Base-by-base conservation (phyloP, 1,284 basidiomycete genomes). In the Cryptococcus sp. region DNA sequence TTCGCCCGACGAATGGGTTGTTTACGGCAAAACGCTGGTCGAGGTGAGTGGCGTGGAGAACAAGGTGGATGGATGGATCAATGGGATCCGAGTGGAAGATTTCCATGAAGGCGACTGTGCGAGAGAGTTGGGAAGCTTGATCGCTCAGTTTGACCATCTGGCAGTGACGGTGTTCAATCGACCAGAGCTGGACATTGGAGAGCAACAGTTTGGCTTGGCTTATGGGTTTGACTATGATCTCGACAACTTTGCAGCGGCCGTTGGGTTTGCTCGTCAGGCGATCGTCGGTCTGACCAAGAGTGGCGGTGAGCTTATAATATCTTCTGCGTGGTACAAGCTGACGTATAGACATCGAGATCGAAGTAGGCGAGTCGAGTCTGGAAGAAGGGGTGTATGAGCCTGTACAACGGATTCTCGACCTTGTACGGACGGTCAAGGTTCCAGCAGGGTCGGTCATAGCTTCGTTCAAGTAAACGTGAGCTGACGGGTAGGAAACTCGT, bases 71-170 rank as follows among this genome's bases (percentile, higher is more conserved):
- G 83, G 86, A 71, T 94, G 94, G 69, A 82, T 97, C 51, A 85
- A 87, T 45, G 78, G 86, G 26, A 75, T 95, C 12, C 79, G 86
- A 40, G 78, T 82, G 37, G 90, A 97, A 58, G 91, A 91, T 69
- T 90, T 98, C 75, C 80, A 86, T 37, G 93, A 94, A 72, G 80
- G 84, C 71, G 91, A 95, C 59, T 97, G 92, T 71, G 88, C 87
- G 14, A 83, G 79, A 57, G 93, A 97, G 63, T 79, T 97, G 40
- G 77, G 80, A 54, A 90, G 90, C 73, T 82, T 94, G 66, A 82
- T 91, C 53, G 83, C 86, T 0, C 89, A 94, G 64, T 90, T 93
- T 59, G 87, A 92, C 53, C 91, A 95, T 68, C 78, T 95, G 7
- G 82, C 85, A 0, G 88, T 90, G 60, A 82, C 86, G 1, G 86